phyloP scores from a whole-genome alignment of 805 yeast species.

The Cyberlindnera euphorbiae region DNA sequence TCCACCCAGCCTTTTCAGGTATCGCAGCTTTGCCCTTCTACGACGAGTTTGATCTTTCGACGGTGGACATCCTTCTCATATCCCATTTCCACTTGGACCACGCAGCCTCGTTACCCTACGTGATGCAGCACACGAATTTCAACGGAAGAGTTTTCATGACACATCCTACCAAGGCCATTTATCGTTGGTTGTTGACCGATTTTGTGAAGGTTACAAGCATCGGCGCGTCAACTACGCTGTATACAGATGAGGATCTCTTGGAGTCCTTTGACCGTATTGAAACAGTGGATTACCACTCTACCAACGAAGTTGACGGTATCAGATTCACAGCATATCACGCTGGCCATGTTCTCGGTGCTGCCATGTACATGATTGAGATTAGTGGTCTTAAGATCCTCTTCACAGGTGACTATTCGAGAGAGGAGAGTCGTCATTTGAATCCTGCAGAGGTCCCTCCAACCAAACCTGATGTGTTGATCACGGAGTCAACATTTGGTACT shows the following conservation, averaged over 20 bases:
- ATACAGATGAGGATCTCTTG: constrained; percentile 85
- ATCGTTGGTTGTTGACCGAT: constrained; percentile 91
- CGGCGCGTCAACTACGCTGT: constrained; percentile 47
- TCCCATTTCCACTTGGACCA: constrained; percentile 98
- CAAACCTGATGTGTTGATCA: constrained; percentile 83
- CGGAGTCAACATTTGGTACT: constrained; percentile 96
- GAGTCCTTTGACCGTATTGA: constrained; percentile 87
- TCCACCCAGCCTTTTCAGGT: constrained; percentile 93
- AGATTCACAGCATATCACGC: constrained; percentile 98
- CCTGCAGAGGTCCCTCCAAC: constrained; percentile 90
- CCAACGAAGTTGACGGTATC: constrained; percentile 90
- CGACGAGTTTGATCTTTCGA: constrained; percentile 88
- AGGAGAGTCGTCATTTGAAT: constrained; percentile 90
- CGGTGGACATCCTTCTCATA: constrained; percentile 78
- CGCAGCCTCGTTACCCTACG: constrained; percentile 96
- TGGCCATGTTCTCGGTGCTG: constrained; percentile 99
- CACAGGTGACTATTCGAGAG: constrained; percentile 97
- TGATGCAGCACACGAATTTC: constrained; percentile 94
- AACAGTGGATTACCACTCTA: constrained; percentile 92
- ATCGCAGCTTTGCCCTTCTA: constrained; percentile 89
- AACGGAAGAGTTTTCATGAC: constrained; percentile 98
- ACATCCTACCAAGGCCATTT: constrained; percentile 97
- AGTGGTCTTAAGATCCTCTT: constrained; percentile 86
- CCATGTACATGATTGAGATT: constrained; percentile 93
- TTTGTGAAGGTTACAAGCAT: constrained; percentile 82